Conservation (phyloP, 495 filamentous ascomycete genomes). For the Ascodesmis nigricans region DNA sequence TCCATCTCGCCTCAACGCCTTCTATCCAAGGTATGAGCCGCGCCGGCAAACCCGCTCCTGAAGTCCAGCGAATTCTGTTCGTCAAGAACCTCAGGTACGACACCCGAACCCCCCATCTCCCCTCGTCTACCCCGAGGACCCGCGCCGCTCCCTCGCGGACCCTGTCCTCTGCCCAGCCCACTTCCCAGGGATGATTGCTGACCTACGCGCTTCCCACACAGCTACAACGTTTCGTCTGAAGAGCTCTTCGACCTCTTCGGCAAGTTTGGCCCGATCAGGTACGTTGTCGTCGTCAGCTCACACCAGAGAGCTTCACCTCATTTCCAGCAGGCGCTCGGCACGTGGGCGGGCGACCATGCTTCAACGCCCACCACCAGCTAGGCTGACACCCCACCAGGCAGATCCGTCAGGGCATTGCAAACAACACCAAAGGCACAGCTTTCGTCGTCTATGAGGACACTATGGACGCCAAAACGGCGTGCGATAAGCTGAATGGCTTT, state of each 20-base stretch:
- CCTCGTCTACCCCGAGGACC: conserved; percentile 13
- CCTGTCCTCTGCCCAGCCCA: background rate
- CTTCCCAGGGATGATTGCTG: background rate
- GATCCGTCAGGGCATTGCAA: conserved; percentile 94
- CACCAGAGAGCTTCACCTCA: conserved; percentile 6
- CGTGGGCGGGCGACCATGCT: conserved; percentile 8
- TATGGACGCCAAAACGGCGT: conserved; percentile 93
- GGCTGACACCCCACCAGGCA: conserved; percentile 35
- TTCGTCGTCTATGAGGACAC: conserved; percentile 99
- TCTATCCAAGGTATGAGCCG: conserved; percentile 48
- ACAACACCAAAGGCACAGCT: conserved; percentile 91
- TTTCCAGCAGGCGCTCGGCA: conserved; percentile 20
- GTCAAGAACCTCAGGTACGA: conserved; percentile 88
- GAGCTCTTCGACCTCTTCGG: conserved; percentile 89
- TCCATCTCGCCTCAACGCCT: conserved; percentile 4
- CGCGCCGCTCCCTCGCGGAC: conserved; percentile 1
- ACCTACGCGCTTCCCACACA: conserved; percentile 22
- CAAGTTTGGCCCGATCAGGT: conserved; percentile 87
- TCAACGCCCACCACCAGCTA: too few species aligned
- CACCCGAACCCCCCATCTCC: background rate
- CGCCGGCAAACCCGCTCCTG: conserved; percentile 72
- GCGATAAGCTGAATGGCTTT: conserved; percentile 98
- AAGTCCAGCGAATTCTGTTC: conserved; percentile 87
- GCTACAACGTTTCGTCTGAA: conserved; percentile 88
- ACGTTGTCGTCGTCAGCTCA: too few species aligned